These are phyloP conservation scores for Trypethelium eluteriae DNA, from an alignment of 495 filamentous ascomycete genomes.

Conservation along the genomic window DNA sequence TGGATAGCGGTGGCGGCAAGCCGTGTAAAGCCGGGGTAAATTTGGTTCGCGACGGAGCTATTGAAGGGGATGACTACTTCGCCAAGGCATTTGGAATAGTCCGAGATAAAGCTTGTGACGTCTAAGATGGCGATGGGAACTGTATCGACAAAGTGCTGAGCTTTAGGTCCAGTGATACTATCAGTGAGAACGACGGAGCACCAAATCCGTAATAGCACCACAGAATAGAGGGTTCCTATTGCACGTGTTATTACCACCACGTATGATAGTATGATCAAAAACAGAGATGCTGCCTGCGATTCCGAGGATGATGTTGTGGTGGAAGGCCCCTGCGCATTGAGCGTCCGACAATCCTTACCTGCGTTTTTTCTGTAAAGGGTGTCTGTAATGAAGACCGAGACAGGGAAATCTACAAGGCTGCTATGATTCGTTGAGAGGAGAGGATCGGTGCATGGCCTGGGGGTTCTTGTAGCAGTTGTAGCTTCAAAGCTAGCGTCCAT, in stretches of 20 bases:
- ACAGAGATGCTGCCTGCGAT: conserved; percentile 36
- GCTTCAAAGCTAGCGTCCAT: conserved; percentile 18
- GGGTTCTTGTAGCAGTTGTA: conserved; percentile 25
- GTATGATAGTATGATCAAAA: conserved; percentile 60
- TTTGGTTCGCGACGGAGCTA: conserved; percentile 51
- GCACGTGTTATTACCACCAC: conserved; percentile 60
- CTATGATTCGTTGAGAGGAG: background rate
- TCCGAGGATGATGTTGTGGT: conserved; percentile 48
- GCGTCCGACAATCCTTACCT: conserved; percentile 54
- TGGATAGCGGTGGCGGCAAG: conserved; percentile 65
- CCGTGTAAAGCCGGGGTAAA: conserved; percentile 68
- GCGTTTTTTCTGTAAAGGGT: conserved; percentile 10
- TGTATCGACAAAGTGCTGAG: conserved; percentile 54
- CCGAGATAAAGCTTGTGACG: conserved; percentile 43
- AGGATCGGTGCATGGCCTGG: conserved; percentile 13
- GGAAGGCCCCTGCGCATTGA: conserved; percentile 53
- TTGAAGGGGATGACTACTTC: conserved; percentile 56
- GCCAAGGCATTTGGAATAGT: conserved; percentile 43
- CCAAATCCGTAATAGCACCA: conserved; percentile 66
- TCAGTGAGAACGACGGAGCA: conserved; percentile 56
- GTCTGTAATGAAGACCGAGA: background rate
- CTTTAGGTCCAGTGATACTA: conserved; percentile 54
- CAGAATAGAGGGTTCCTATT: conserved; percentile 64
- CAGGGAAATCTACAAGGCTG: background rate
- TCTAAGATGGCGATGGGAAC: conserved; percentile 34